Evolutionary conservation across 1,284 basidiomycete genomes (phyloP).

Genomic region (Microbotryum violaceum): DNA sequence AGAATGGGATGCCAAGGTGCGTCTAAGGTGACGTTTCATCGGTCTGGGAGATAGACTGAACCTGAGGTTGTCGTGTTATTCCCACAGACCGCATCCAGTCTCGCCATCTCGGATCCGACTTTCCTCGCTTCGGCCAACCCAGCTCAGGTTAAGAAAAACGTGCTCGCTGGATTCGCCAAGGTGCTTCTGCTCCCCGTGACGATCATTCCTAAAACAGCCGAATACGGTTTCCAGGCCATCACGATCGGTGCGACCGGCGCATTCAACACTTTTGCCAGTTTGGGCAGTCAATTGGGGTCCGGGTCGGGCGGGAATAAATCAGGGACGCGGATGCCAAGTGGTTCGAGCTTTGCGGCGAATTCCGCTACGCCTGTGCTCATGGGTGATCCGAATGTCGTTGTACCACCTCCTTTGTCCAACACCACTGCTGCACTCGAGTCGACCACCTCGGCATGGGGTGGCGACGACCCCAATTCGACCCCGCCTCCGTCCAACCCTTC

Average conservation of each 20-base stretch:
- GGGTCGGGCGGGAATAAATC: not conserved
- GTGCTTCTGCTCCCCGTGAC: conserved; percentile 86
- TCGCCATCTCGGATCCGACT: conserved; percentile 42
- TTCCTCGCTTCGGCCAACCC: conserved; percentile 82
- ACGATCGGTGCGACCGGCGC: conserved; percentile 59
- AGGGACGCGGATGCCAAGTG: conserved; percentile 2
- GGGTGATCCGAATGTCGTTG: not conserved
- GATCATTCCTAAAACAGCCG: conserved; percentile 81
- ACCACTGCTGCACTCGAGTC: conserved; percentile 9
- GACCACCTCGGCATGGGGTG: conserved; percentile 15
- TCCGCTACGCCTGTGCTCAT: not conserved
- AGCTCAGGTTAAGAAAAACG: conserved; percentile 82
- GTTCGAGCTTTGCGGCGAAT: not conserved
- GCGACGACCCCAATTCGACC: not conserved
- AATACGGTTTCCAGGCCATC: conserved; percentile 63
- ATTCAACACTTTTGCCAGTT: conserved; percentile 53
- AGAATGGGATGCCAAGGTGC: conserved; percentile 65
- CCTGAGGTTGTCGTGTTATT: conserved; percentile 7
- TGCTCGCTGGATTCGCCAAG: conserved; percentile 83
- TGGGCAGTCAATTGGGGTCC: conserved; percentile 1
- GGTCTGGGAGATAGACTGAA: not conserved
- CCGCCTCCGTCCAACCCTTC: too few relatives aligned
- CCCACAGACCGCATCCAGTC: conserved; percentile 18
- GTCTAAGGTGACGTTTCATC: not conserved
- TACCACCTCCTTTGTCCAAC: not conserved